These are phyloP conservation scores for Tillandsia leiboldiana DNA, from an alignment of 176 grass and related monocot genomes.

Conservation along the genomic window DNA sequence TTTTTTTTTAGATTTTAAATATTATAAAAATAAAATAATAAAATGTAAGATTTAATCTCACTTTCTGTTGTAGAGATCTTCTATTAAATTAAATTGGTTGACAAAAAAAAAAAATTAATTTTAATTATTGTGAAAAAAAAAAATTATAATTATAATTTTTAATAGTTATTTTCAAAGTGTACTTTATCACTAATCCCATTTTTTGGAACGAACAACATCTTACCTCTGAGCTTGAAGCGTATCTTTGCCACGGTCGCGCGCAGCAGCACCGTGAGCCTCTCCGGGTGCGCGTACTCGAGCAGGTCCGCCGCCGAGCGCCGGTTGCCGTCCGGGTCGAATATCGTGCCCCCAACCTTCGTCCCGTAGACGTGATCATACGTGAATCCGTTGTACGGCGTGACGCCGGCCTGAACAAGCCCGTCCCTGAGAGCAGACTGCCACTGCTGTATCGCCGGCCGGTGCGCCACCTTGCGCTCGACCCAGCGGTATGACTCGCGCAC, in stretches of 20 bases:
- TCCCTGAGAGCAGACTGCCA: conserved; percentile 67
- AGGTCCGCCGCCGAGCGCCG: conserved; percentile 76
- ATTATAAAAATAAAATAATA: no score
- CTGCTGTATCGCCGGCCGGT: conserved; percentile 40
- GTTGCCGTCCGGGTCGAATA: conserved; percentile 53
- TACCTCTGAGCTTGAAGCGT: conserved; percentile 51
- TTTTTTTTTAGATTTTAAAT: no score
- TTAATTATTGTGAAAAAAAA: no score
- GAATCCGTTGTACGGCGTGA: conserved; percentile 70
- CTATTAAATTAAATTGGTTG: no score
- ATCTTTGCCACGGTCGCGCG: conserved; percentile 42
- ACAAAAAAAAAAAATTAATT: no score
- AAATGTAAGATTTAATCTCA: no score
- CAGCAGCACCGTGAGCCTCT: conserved; percentile 52
- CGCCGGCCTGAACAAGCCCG: conserved; percentile 60
- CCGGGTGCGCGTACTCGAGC: conserved; percentile 53
- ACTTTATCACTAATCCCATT: no score
- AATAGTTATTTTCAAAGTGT: no score
- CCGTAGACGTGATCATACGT: conserved; percentile 71
- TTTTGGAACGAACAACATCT: background rate
- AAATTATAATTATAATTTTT: no score
- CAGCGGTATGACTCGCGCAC: conserved; percentile 55
- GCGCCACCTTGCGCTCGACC: conserved; percentile 65
- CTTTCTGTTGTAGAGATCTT: no score
- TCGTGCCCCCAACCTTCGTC: conserved; percentile 80